Base-by-base conservation (phyloP, 2,329 filamentous ascomycete genomes). In the Neoarthrinium moseri region DNA sequence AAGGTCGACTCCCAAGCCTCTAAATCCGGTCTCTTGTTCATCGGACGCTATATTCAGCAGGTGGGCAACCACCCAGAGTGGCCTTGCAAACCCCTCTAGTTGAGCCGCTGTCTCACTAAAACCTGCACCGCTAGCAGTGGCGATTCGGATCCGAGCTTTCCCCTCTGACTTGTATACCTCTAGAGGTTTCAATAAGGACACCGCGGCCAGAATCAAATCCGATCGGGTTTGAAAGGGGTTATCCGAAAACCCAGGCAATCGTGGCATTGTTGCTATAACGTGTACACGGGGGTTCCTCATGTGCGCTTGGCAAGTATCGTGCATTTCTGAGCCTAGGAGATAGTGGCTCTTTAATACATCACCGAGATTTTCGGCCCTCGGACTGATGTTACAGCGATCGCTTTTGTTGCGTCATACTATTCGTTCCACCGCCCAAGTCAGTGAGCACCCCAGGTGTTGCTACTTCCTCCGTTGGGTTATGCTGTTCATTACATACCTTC, bases 71-170 rank as follows among this genome's bases (percentile, higher is more conserved):
- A 59, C 60, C 65, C 65, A 70, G 0, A 71, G 41, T 1, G 68
- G 69, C 1, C 69, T 56, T 0, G 71, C 71, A 48, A 70, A 75
- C 0, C 72, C 72, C 40, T 75, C 72, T 0, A 75, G 55, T 47
- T 74, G 69, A 1, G 72, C 72, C 1, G 72, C 69, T 0, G 54
- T 55, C 37, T 74, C 72, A 45, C 72, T 69, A 32, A 75, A 75
- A 30, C 68, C 64, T 0, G 70, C 61, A 2, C 58, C 71, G 1
- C 71, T 71, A 0, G 59, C 57, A 1, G 64, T 47, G 1, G 68
- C 63, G 2, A 74, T 38, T 7, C 60, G 58, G 7, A 74, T 62
- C 1, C 68, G 60, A 3, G 65, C 69, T 10, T 61, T 56, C 0
- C 43, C 52, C 1, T 58, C 48, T 0, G 69, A 73, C 37, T 64